Percentiles rank a stretch among this genome's conserved stretches.
Conservation (phyloP, 148 eudicot genomes). For the Nyssa sinensis region DNA sequence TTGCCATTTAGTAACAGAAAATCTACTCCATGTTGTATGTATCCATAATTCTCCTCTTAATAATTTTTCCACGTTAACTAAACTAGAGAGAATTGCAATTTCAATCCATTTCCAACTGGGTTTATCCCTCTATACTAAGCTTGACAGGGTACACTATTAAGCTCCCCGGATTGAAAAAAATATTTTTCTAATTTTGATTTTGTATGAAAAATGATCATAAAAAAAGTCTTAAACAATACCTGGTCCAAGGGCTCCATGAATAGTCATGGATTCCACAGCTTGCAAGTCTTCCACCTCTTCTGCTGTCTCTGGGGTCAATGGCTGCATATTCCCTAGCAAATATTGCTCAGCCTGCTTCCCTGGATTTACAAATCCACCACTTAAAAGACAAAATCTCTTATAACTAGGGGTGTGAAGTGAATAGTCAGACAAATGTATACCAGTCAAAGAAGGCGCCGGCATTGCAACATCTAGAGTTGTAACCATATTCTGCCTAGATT, state of each 20-base stretch:
- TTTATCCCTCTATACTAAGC: background rate
- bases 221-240: constrained; percentile 30
- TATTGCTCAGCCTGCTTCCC: constrained; percentile 45
- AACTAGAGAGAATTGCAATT: background rate
- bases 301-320: constrained; percentile 69
- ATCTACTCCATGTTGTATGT: no score
- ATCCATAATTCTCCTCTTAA: no score
- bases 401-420: background rate
- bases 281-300: constrained; percentile 67
- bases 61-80: background rate
- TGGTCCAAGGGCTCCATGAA: constrained; percentile 71
- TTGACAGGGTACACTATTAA: no score
- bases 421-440: constrained; percentile 31
- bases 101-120: background rate
- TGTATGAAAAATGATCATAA: background rate
- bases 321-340: constrained; percentile 54
- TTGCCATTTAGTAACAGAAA: background rate
- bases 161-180: no score
- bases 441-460: constrained; percentile 72
- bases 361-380: constrained; percentile 23
- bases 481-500: constrained; percentile 71
- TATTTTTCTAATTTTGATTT: background rate
- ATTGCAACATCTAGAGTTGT: constrained; percentile 64
- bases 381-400: background rate
- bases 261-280: constrained; percentile 57